Percentiles rank a stretch among this genome's conserved stretches.
phyloP scores from a whole-genome alignment of 805 yeast genomes.

The Yarrowia hollandica region DNA sequence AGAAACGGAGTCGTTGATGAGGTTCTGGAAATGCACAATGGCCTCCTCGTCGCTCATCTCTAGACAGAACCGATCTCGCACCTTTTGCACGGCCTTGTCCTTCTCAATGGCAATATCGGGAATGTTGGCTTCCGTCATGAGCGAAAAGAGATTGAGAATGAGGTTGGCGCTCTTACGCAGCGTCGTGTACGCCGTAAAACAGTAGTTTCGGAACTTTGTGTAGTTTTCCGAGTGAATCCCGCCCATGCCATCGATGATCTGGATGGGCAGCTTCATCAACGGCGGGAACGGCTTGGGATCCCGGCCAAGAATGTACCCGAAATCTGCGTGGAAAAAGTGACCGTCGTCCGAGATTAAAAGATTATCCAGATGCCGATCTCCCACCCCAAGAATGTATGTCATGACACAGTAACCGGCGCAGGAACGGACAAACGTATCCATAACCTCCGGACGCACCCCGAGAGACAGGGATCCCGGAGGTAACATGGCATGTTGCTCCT shows the following conservation, averaged over 20 bases:
- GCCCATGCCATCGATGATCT: constrained; percentile 97
- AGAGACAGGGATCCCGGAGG: constrained; percentile 30
- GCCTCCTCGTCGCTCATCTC: constrained; percentile 97
- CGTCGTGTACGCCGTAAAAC: constrained; percentile 91
- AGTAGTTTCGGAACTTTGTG: constrained; percentile 82
- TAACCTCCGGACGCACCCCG: constrained; percentile 58
- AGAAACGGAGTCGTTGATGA: constrained; percentile 90
- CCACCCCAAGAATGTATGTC: constrained; percentile 91
- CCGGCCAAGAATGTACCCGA: constrained; percentile 92
- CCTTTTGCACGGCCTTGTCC: constrained; percentile 81
- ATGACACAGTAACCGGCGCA: constrained; percentile 98
- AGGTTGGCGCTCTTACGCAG: constrained; percentile 85
- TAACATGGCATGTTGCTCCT: constrained; percentile 2
- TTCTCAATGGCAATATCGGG: constrained; percentile 88
- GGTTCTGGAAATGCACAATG: constrained; percentile 85
- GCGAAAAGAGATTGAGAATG: constrained; percentile 84
- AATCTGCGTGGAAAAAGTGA: constrained; percentile 95
- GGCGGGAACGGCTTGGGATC: constrained; percentile 99
- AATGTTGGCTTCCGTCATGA: constrained; percentile 90
- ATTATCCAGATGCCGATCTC: constrained; percentile 95
- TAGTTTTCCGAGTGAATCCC: constrained; percentile 85
- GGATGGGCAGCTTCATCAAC: constrained; percentile 94
- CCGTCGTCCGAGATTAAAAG: constrained; percentile 78
- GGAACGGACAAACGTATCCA: constrained; percentile 93
- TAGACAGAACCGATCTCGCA: constrained; percentile 88